phyloP scores from a whole-genome alignment of 2,329 filamentous ascomycete genomes.

The Penicillium capsulatum region DNA sequence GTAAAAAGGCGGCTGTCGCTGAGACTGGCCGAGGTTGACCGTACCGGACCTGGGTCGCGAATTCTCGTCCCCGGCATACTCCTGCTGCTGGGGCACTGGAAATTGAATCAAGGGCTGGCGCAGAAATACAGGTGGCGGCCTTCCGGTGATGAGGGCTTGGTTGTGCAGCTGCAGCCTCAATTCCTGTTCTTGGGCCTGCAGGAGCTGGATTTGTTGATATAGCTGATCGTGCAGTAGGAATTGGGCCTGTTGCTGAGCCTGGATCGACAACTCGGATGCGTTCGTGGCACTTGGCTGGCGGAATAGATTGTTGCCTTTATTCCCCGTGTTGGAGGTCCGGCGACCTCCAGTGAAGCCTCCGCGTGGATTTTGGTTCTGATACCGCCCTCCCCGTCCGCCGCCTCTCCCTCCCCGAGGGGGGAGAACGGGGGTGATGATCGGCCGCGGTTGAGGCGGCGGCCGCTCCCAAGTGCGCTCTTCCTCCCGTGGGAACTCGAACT shows the following conservation, averaged over 20 bases:
- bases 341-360: constrained; percentile 46
- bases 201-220: constrained; percentile 48
- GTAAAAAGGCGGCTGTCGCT: constrained; percentile 36
- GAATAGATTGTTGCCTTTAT: constrained; percentile 33
- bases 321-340: constrained; percentile 56
- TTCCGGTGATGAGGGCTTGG: constrained; percentile 41
- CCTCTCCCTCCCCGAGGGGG: constrained; percentile 49
- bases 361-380: constrained; percentile 48
- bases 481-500: constrained; percentile 82
- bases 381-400: constrained; percentile 35
- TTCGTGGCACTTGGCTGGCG: constrained; percentile 36
- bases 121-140: constrained; percentile 38
- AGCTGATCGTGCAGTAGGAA: constrained; percentile 48
- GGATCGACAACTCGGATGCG: constrained; percentile 38
- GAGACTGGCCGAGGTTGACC: constrained; percentile 29
- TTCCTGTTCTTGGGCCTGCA: constrained; percentile 50
- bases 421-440: constrained; percentile 46
- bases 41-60: constrained; percentile 38
- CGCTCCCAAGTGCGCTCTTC: constrained; percentile 60
- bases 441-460: constrained; percentile 54
- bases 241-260: constrained; percentile 45
- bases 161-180: constrained; percentile 46
- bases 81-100: constrained; percentile 37
- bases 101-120: constrained; percentile 43
- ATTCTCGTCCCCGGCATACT: constrained; percentile 33